phyloP scores from a whole-genome alignment of 441 rosid genomes.

The Adansonia madagascariensis region DNA sequence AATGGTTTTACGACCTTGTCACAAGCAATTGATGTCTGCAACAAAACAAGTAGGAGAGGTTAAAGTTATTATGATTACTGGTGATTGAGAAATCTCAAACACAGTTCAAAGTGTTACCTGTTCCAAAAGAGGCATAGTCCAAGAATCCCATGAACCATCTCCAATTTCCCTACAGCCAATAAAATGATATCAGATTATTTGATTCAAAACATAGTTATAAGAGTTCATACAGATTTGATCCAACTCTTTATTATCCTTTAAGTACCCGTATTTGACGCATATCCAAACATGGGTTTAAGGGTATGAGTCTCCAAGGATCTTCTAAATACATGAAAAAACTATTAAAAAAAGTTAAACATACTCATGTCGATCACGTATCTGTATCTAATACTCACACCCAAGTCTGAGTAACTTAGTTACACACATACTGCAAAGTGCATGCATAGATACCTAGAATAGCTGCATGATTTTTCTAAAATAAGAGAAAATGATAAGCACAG shows the following conservation, averaged over 20 bases:
- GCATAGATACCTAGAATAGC: constrained; percentile 1
- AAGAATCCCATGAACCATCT: constrained; percentile 90
- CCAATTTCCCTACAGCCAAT: constrained; percentile 68
- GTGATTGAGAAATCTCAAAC: constrained; percentile 13
- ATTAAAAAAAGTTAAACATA: too few species aligned
- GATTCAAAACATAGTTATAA: neutral
- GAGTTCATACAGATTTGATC: neutral
- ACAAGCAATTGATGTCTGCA: constrained; percentile 82
- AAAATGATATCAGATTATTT: constrained; percentile 16
- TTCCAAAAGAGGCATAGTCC: constrained; percentile 76
- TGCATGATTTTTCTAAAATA: neutral
- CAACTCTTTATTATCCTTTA: too few species aligned
- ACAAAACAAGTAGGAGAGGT: constrained; percentile 27
- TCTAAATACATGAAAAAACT: too few species aligned
- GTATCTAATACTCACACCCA: too few species aligned
- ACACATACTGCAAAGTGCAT: neutral
- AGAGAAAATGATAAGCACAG: neutral
- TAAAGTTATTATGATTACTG: neutral
- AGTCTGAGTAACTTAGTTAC: too few species aligned
- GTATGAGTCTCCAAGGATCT: too few species aligned
- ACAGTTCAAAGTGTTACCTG: constrained; percentile 48
- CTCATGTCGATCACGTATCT: too few species aligned
- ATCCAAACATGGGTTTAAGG: too few species aligned
- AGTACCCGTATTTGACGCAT: too few species aligned
- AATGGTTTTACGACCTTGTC: constrained; percentile 62